These are phyloP conservation scores for Dissophora ornata DNA, from an alignment of 192 early-diverging fungal genomes.

Conservation along the genomic window DNA sequence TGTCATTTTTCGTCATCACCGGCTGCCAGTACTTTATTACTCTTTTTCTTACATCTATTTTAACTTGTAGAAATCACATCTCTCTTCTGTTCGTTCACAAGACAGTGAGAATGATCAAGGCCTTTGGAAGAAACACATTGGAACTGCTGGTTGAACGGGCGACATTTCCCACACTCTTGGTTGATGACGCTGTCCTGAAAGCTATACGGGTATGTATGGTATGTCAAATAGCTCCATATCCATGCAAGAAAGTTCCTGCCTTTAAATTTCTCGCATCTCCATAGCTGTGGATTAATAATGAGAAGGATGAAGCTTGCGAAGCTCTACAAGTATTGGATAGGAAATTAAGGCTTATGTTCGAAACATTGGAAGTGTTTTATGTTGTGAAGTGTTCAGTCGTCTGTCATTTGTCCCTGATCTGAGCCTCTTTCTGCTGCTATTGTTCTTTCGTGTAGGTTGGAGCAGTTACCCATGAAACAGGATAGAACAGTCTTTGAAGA, in stretches of 20 bases:
- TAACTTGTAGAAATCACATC: too few relatives aligned
- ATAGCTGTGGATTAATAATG: not conserved
- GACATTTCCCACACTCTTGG: not conserved
- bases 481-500: constrained; percentile 22
- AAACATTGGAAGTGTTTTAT: constrained; percentile 25
- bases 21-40: too few relatives aligned
- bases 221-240: not conserved
- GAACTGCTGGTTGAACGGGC: not conserved
- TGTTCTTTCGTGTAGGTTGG: constrained; percentile 3
- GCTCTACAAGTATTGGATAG: constrained; percentile 3
- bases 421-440: not conserved
- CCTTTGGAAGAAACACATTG: not conserved
- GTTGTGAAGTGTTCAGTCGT: not conserved
- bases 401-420: not conserved
- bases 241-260: not conserved
- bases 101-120: constrained; percentile 9
- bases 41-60: too few relatives aligned
- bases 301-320: not conserved
- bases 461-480: constrained; percentile 14
- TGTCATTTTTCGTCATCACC: too few relatives aligned
- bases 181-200: constrained; percentile 22
- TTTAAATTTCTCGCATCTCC: not conserved
- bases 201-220: constrained; percentile 22
- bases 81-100: too few relatives aligned
- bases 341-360: constrained; percentile 19